Base-by-base conservation (phyloP, 768 basidiomycete genomes). In the Pleurotus pulmonarius region DNA sequence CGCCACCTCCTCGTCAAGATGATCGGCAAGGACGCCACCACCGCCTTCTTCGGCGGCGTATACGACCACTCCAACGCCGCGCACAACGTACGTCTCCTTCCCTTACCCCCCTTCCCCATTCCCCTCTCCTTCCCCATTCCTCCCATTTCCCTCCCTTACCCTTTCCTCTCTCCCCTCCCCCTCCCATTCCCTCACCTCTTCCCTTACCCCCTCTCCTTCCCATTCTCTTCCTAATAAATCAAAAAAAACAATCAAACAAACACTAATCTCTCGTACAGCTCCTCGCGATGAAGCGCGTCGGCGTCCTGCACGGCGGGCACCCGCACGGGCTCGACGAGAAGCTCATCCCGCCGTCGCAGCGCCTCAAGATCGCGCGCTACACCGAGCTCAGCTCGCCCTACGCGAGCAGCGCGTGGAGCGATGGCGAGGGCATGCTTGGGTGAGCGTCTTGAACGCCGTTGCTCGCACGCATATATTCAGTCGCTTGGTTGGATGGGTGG, bases 21-120 rank as follows among this genome's bases (percentile, higher is more conserved):
- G 69, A 88, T 94, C 63, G 94, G 94, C 56, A 90, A 84, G 67
- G 94, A 96, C 64, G 93, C 90, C 3, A 92, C 93, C 3, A 90
- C 92, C 0, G 92, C 93, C 4, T 97, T 95, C 80, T 94, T 95
- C 64, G 94, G 94, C 59, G 83, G 83, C 54, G 75, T 80, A 8
- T 82, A 85, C 67, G 75, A 81, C 49, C 83, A 86, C 66, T 82
- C 80, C 39, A 82, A 82, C 62, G 82, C 81, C 18, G 83, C 83
- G 5, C 78, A 81, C 67, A 81, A 80, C 54, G 75, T 75, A 53
- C 16, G 74, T 62, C 38, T 15, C 40, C 43, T 41, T 22, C 20
- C 41, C 11, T 16, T 46, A 3, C 26, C 26, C 26, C 7, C 26
- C 3, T 7, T 4, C 26, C 7, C 26, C 26, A 26, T 26, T 26